Base-by-base conservation (phyloP, 2,329 filamentous ascomycete species). In the Zasmidium citrigriseum region DNA sequence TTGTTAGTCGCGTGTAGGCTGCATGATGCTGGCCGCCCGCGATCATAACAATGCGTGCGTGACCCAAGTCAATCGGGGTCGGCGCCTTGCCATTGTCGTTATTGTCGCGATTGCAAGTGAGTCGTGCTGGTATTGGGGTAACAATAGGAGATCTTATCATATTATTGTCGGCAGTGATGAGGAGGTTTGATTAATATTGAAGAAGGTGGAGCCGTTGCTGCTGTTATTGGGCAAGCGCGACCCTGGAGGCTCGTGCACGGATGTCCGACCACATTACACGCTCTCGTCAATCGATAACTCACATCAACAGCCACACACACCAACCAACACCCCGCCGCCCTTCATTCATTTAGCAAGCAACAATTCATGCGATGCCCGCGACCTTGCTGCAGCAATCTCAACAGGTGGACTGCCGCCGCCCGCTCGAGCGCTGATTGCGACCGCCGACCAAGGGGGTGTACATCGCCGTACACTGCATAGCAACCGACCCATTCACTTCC, bases 331-430 rank as follows among this genome's bases (percentile, higher is more conserved):
- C n/a, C 25, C 50, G 18, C 29, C 27, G 21, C 21, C 22, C n/a
- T 24, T 20, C 34, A n/a, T 22, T 18, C 50, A 52, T 18, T 20
- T 34, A 44, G 7, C 22, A 29, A 44, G 3, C 50, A 24, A 24
- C 29, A 10, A 34, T 24, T 22, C 27, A 16, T 52, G 49, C 55
- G 24, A 57, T 57, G 55, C 16, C 12, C n/a, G 11, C 11, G 25
- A 23, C 55, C 49, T 57, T 57, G 55, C 55, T 22, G 41, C 49
- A 4, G 14, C 45, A 21, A 25, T 44, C 21, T 18, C 21, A 23
- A 55, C n/a, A 55, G 53, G 47, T 52, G 54, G 34, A 38, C 23
- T 14, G 27, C 48, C 54, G 24, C 29, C 54, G 27, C 48, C 54
- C 48, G 46, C 54, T 44, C 46, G 46, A 29, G 46, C 25, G 21